These are phyloP conservation scores for Pichia terricola DNA, from an alignment of 1,139 yeast genomes.

Conservation along the genomic window DNA sequence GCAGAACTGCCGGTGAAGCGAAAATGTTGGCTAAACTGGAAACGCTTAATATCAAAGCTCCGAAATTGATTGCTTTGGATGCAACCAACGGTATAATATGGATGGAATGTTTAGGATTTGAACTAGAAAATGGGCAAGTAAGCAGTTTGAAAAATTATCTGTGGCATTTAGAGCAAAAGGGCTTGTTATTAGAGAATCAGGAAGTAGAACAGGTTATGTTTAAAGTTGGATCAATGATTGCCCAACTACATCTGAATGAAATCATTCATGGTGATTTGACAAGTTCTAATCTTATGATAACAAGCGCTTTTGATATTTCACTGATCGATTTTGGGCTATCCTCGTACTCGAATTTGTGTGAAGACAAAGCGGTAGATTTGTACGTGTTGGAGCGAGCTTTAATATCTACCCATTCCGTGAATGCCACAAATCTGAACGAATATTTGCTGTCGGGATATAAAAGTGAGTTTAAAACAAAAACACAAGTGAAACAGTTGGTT, in stretches of 20 bases:
- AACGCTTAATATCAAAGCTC: constrained; percentile 52
- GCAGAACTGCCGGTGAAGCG: constrained; percentile 78
- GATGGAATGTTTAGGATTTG: constrained; percentile 70
- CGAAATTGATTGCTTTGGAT: constrained; percentile 64
- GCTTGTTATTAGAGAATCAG: constrained; percentile 9
- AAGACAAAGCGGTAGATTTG: constrained; percentile 93
- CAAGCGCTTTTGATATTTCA: constrained; percentile 29
- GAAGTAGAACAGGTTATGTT: constrained; percentile 34
- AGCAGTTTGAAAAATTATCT: constrained; percentile 64
- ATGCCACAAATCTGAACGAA: constrained; percentile 50
- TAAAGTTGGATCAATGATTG: constrained; percentile 63
- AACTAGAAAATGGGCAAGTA: constrained; percentile 37
- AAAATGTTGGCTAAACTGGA: constrained; percentile 58
- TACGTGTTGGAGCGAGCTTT: constrained; percentile 92
- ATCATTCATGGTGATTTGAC: constrained; percentile 94
- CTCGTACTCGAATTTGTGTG: constrained; percentile 66
- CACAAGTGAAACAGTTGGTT: constrained; percentile 22
- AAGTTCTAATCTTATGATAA: constrained; percentile 71
- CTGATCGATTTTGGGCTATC: constrained; percentile 90
- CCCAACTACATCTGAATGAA: constrained; percentile 62
- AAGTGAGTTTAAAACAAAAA: constrained; percentile 27
- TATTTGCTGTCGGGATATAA: constrained; percentile 74
- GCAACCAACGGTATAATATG: constrained; percentile 72
- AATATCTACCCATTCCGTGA: constrained; percentile 77
- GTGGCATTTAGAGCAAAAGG: constrained; percentile 45